Evolutionary conservation across 306 rosid species (phyloP).

Genomic region (Alnus rubra): DNA sequence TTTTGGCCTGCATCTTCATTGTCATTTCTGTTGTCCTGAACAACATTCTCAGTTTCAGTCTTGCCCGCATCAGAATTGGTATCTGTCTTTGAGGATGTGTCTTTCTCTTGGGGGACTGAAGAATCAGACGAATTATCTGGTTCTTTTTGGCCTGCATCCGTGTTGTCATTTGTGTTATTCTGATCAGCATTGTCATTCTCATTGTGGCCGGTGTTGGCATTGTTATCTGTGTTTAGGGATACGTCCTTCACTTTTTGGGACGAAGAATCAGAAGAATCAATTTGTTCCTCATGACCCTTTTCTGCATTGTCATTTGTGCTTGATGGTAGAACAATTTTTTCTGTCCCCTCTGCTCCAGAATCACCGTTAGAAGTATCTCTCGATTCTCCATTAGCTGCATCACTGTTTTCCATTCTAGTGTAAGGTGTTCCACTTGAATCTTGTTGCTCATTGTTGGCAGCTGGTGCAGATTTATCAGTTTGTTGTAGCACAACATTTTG

Average conservation of each 20-base stretch:
- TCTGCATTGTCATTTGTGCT: conserved; percentile 39
- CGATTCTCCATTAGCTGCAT: conserved; percentile 20
- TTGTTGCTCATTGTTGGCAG: conserved; percentile 31
- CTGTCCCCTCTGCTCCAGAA: conserved; percentile 35
- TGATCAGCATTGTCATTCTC: conserved; percentile 36
- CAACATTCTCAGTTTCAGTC: conserved; percentile 27
- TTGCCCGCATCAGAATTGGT: conserved; percentile 20
- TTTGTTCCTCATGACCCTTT: conserved; percentile 43
- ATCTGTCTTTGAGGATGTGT: conserved; percentile 28
- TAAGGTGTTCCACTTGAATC: conserved; percentile 37
- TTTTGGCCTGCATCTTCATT: conserved; percentile 35
- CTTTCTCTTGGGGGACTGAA: conserved; percentile 22
- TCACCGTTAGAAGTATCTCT: conserved; percentile 31
- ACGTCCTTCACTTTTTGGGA: conserved; percentile 51
- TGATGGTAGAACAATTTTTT: conserved; percentile 39
- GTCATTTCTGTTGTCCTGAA: conserved; percentile 39
- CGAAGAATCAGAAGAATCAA: conserved; percentile 50
- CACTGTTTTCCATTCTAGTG: conserved; percentile 23
- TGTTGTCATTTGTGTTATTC: conserved; percentile 37
- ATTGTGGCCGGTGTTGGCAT: conserved; percentile 33
- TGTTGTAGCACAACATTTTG: conserved; percentile 31
- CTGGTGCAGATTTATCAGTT: conserved; percentile 35
- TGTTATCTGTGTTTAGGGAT: conserved; percentile 42
- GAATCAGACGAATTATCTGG: conserved; percentile 13
- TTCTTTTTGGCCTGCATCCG: conserved; percentile 34